Evolutionary conservation across 768 basidiomycete genomes (phyloP).

Genomic region (Tylopilus intermedius): DNA sequence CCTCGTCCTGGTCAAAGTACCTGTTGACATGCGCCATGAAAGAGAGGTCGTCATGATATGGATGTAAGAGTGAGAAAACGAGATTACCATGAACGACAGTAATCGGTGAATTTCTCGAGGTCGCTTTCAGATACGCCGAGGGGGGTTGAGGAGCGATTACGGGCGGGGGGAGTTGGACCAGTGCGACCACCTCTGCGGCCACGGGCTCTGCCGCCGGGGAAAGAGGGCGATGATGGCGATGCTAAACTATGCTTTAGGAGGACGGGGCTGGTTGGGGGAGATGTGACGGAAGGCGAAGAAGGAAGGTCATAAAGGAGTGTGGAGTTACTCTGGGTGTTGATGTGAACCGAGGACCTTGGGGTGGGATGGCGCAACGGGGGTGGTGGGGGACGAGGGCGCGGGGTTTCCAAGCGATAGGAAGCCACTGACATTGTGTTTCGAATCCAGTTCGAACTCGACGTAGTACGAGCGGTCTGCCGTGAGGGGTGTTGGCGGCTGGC

Average conservation of each 20-base stretch:
- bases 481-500: conserved; percentile 12
- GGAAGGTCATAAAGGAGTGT: conserved; percentile 77
- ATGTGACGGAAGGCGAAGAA: conserved; percentile 45
- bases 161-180: conserved; percentile 44
- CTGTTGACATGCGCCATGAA: conserved; percentile 35
- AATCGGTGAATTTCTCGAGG: conserved; percentile 71
- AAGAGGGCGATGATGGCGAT: conserved; percentile 59
- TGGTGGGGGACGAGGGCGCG: conserved; percentile 54
- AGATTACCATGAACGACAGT: conserved; percentile 72
- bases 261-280: conserved; percentile 54
- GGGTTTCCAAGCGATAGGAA: conserved; percentile 61
- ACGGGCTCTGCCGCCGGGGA: conserved; percentile 43
- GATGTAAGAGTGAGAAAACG: not conserved
- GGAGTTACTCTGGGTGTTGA: conserved; percentile 43
- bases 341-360: conserved; percentile 42
- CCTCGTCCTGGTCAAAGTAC: conserved; percentile 82
- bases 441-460: conserved; percentile 32
- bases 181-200: conserved; percentile 47
- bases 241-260: conserved; percentile 34
- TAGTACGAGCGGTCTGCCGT: conserved; percentile 1
- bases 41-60: not conserved
- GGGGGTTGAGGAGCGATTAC: conserved; percentile 67
- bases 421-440: conserved; percentile 50
- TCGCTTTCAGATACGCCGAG: conserved; percentile 61
- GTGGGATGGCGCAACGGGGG: conserved; percentile 53